These are phyloP conservation scores for Aegilops speltoides DNA, from an alignment of 176 grass and related monocot species.

Conservation along the genomic window DNA sequence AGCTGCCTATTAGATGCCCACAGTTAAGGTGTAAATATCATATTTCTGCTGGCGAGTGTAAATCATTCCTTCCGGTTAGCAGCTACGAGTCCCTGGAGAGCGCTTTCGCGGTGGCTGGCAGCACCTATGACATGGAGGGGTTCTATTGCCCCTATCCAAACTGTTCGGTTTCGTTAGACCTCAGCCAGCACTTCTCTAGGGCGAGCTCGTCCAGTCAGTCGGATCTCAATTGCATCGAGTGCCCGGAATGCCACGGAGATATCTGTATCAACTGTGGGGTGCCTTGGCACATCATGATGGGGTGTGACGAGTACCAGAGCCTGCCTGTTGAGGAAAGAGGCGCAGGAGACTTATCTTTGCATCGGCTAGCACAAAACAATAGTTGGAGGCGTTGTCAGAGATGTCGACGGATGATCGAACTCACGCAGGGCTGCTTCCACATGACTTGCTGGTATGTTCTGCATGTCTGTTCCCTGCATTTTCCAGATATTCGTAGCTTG, in stretches of 20 bases:
- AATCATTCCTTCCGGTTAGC: conserved; percentile 64
- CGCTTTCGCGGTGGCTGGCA: conserved; percentile 33
- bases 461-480: neutral
- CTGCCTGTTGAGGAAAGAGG: conserved; percentile 59
- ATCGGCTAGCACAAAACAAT: conserved; percentile 56
- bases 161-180: conserved; percentile 65
- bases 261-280: conserved; percentile 83
- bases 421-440: conserved; percentile 66
- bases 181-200: conserved; percentile 67
- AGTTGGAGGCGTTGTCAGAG: conserved; percentile 71
- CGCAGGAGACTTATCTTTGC: conserved; percentile 56
- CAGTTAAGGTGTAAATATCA: conserved; percentile 65
- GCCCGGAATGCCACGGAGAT: conserved; percentile 83
- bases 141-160: conserved; percentile 87
- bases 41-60: conserved; percentile 64
- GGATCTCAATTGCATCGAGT: conserved; percentile 65
- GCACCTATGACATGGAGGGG: conserved; percentile 43
- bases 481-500: neutral
- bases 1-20: conserved; percentile 61
- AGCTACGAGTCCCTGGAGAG: conserved; percentile 54
- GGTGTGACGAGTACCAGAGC: conserved; percentile 82
- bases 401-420: conserved; percentile 77
- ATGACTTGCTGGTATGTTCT: conserved; percentile 84
- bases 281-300: conserved; percentile 86
- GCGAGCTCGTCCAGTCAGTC: conserved; percentile 66